Base-by-base conservation (phyloP, 2,329 filamentous ascomycete species). In the Botryosphaeria agaves region DNA sequence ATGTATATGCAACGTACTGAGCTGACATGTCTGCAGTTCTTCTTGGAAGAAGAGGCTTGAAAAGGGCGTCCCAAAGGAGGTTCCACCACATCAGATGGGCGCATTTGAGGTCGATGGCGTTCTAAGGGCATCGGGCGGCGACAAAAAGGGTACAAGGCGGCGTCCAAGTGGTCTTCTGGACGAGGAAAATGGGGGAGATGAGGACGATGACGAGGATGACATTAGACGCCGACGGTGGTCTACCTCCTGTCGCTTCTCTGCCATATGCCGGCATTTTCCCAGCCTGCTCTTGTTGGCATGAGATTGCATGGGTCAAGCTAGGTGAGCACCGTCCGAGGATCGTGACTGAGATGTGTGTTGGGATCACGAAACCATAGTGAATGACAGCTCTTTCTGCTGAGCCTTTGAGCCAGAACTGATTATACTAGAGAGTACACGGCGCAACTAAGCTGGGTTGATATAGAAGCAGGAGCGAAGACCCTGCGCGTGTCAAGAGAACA, bases 31-130 rank as follows among this genome's bases (percentile, higher is more conserved):
- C 8, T 3, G 21, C 29, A 82, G 76, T 94, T 93, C 76, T 95
- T 95, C 79, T 57, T 95, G 56, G 87, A 95, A 56, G 85, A 94
- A 49, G 68, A 74, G 51, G 69, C 61, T 60, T 76, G 63, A 75
- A 82, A 64, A 70, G 65, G 68, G 64, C 66, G 53, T 66, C 52
- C 54, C 59, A 45, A 47, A 62, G 45, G 52, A 59, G 38, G 51
- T 42, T 28, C 38, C 40, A 40, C 50, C 26, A 18, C 27, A 28
- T 19, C 30, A 16, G 23, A 32, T n/a, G n/a, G 23, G 2, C 14
- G 17, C 25, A 14, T 17, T 27, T n/a, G n/a, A n/a, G 26, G 41
- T 42, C 31, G 37, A 41, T 35, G 36, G 34, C 40, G 42, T 31
- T 33, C 32, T 34, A 31, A 31, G 38, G 35, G 37, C 38, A 46